Evolutionary conservation across 2,329 filamentous ascomycete species (phyloP), one percentile per base, ranked within the genome.

Genomic region (Trichoderma koningii): DNA sequence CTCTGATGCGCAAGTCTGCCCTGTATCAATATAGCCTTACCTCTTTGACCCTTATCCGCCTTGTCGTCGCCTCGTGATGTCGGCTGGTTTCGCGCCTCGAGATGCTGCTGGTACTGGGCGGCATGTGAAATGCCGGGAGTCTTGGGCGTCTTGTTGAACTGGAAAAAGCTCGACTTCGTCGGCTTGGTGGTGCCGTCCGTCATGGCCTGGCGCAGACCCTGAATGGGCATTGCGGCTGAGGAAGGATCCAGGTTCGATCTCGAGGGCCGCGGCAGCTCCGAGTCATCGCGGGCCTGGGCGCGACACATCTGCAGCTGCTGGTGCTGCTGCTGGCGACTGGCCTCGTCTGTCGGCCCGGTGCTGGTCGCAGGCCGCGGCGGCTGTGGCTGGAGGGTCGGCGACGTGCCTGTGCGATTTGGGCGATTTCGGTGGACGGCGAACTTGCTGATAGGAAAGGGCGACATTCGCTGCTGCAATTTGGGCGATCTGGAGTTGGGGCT

Each of bases 151-250:
- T 83, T 84, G 67, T 76, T 78, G 73, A 84, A 83, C 72, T 81
- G 79, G 70, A 83, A 83, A 73, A 84, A 83, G 69, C 80, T 79
- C 70, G 79, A 78, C 71, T 81, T 83, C 65, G 79, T 76, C n/a
- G 76, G 69, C 69, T 80, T 81, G 60, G 75, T 77, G 69, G 75
- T 77, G 69, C 75, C 77, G 70, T 78, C 79, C 68, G 74, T 71
- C 65, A 74, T 72, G 23, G 69, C 63, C 26, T 66, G 68, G 63
- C 74, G 73, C 55, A 65, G 63, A 62, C 53, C 63, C 66, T 66
- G 70, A 68, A 67, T 69, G 60, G 59, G 62, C 62, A 68, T 66
- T 64, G 52, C 68, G 63, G 48, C 55, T 34, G 72, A 67, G n/a
- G 66, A 69, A 53, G 71, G 66, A 61, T 70, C 65, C 47, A 72